Conservation (phyloP, 345 rosid genomes). For the Carallia pectinifolia region DNA sequence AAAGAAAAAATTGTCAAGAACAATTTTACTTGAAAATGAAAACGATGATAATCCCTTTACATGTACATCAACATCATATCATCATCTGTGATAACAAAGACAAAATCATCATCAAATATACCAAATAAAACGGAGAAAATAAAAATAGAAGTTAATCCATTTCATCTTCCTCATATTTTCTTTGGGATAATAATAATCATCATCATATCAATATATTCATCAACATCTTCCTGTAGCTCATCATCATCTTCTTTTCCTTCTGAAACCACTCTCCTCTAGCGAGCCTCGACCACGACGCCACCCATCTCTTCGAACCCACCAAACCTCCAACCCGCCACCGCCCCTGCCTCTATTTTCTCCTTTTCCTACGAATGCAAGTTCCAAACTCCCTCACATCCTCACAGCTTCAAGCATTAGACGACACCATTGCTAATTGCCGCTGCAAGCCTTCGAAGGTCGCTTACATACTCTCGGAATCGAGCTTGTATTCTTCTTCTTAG, state of each 20-base stretch:
- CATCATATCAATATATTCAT: no score
- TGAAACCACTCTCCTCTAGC: not conserved
- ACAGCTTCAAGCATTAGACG: constrained; percentile 33
- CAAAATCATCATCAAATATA: no score
- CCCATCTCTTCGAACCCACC: constrained; percentile 28
- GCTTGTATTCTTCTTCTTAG: constrained; percentile 63
- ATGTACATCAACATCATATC: no score
- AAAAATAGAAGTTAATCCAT: no score
- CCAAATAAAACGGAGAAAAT: no score
- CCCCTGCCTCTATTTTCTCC: constrained; percentile 35
- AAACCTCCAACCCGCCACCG: constrained; percentile 24
- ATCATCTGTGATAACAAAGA: no score
- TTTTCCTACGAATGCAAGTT: constrained; percentile 49
- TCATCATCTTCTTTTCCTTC: not conserved
- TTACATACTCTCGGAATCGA: constrained; percentile 87
- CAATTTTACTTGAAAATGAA: no score
- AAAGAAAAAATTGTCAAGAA: no score
- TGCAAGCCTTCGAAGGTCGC: constrained; percentile 56
- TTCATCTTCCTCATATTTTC: no score
- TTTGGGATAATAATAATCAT: no score
- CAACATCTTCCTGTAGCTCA: no score
- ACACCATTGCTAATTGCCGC: constrained; percentile 24
- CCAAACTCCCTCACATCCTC: constrained; percentile 53
- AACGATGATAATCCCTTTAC: no score
- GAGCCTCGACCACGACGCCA: constrained; percentile 11